Base-by-base conservation (phyloP, 345 rosid genomes). In the Salix viminalis region DNA sequence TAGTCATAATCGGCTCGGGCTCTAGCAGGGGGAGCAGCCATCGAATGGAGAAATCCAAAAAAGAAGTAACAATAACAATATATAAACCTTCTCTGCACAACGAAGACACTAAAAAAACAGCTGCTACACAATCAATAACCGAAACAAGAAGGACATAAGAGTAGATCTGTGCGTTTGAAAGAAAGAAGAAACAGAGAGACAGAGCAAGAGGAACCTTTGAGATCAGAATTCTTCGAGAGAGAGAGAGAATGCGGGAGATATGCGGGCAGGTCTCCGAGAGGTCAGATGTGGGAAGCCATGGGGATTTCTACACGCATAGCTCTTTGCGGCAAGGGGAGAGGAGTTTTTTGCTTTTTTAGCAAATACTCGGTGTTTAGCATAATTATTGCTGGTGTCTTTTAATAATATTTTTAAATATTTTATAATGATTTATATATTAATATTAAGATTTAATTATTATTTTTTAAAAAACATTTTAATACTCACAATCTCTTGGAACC, bases 21-120 rank as follows among this genome's bases (percentile, higher is more conserved):
- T 44, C 82, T 69, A 36, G 82, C 71, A 16, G 78, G 78, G 32
- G 78, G 71, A 69, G 82, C 82, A 61, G 82, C 82, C 82, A 79
- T 79, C 9, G 82, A 16, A 32, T 36, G 44, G 26, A 41, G 7
- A 28, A 64, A 24, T 8, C 21, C 5, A 34, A 46, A 14, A 36
- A 54, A 70, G 44, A 30, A 15, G 48, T 1, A 34, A 8, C 1
- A n/a, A 21, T 8, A 21, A 37, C 44, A 41, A 41, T 23, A 71
- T 11, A 13, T 6, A 2, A 34, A 5, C 13, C 8, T 12, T 54
- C 26, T n/a, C 41, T 56, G 37, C 37, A 5, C 37, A 34, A 6
- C 58, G 6, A 12, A 71, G n/a, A 52, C 3, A 16, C 5, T 26
- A 18, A 36, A 16, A 19, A 3, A 19, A 66, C 28, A n/a, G 28